Conservation (phyloP, 768 basidiomycete genomes). For the Calvatia gigantea region DNA sequence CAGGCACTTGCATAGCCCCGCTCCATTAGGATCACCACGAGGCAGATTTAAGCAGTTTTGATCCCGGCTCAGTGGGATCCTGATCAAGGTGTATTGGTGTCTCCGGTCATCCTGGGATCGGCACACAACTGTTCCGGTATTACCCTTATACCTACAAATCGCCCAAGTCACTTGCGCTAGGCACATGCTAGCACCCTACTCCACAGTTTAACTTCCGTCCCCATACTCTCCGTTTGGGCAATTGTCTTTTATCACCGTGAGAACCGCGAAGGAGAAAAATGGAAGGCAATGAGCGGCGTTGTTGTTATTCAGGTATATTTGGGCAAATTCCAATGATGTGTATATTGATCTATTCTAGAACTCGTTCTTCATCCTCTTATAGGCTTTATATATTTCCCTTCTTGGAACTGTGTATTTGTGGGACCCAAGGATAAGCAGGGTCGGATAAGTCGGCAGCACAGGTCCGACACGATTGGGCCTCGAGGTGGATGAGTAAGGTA, state of each 20-base stretch:
- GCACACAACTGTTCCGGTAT: background rate
- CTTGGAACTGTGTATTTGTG: constrained; percentile 6
- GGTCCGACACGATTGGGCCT: background rate
- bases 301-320: background rate
- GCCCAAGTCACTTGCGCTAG: background rate
- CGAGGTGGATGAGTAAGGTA: constrained; percentile 8
- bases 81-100: background rate
- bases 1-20: background rate
- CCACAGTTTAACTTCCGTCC: background rate
- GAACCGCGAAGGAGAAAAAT: background rate
- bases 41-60: background rate
- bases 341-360: background rate
- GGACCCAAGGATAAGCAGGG: background rate
- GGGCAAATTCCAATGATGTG: background rate
- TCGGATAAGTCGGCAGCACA: background rate
- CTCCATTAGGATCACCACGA: background rate
- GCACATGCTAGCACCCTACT: background rate
- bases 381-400: background rate
- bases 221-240: background rate
- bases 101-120: constrained; percentile 9
- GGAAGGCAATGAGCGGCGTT: background rate
- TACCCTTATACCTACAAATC: background rate
- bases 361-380: background rate
- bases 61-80: background rate
- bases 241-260: background rate